phyloP scores from a whole-genome alignment of 257 asterid species.

The Nicotiana tabacum region DNA sequence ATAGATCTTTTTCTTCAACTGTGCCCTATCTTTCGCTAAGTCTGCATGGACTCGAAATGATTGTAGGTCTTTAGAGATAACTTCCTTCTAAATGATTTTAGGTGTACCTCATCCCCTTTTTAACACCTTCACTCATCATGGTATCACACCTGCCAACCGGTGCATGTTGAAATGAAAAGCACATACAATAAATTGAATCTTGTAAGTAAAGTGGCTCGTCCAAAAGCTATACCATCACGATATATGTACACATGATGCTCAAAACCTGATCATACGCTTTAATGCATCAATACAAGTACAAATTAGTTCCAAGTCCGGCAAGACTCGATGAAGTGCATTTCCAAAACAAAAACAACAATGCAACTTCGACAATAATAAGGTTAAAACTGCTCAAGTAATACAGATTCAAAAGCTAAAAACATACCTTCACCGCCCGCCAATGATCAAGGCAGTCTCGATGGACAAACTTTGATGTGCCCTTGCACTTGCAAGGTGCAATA shows the following conservation, averaged over 20 bases:
- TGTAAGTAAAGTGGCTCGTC: neutral
- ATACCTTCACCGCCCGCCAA: conserved; percentile 95
- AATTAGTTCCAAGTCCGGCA: neutral
- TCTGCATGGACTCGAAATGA: no score
- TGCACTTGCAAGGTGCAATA: conserved; percentile 96
- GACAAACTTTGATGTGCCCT: conserved; percentile 85
- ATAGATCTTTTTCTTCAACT: no score
- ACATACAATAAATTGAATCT: neutral
- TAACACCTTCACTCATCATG: no score
- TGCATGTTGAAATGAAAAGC: neutral
- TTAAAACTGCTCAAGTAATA: neutral
- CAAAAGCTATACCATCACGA: neutral
- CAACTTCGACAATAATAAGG: neutral
- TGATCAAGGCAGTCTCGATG: conserved; percentile 93
- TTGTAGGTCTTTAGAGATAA: no score
- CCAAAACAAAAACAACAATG: neutral
- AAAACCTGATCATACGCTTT: neutral
- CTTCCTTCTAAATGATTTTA: no score
- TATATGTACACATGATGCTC: neutral
- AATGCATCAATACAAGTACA: neutral
- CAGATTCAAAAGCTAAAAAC: neutral
- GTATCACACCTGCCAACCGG: no score
- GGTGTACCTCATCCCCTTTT: no score
- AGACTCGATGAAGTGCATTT: neutral
- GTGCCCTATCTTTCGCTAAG: no score